These are phyloP conservation scores for Nepenthes gracilis DNA, from an alignment of 148 eudicot species.

Conservation along the genomic window DNA sequence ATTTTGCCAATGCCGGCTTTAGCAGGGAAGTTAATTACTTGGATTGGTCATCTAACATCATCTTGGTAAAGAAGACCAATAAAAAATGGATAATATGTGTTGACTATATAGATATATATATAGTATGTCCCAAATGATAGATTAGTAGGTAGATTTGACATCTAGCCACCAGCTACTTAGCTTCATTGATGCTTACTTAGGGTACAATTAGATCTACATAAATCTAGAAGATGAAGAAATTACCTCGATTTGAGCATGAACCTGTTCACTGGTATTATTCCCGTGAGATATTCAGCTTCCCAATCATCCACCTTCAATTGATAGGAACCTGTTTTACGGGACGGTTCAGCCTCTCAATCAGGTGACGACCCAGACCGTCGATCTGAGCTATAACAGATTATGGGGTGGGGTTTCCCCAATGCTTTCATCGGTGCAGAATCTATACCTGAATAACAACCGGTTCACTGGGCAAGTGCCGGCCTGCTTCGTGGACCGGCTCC, in stretches of 20 bases:
- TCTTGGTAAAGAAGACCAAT: too few relatives aligned
- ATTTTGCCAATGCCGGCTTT: too few relatives aligned
- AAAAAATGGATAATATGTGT: too few relatives aligned
- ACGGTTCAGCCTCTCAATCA: conserved; percentile 35
- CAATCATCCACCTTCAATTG: conserved; percentile 46
- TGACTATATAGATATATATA: too few relatives aligned
- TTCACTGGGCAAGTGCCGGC: conserved; percentile 66
- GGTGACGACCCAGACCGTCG: conserved; percentile 58
- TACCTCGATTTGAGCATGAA: conserved; percentile 64
- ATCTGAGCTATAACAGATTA: conserved; percentile 65
- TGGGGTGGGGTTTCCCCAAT: conserved; percentile 59
- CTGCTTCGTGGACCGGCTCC: conserved; percentile 50
- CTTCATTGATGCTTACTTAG: too few relatives aligned
- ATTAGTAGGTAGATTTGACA: too few relatives aligned
- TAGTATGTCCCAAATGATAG: too few relatives aligned
- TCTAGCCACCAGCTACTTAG: too few relatives aligned
- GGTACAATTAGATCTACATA: too few relatives aligned
- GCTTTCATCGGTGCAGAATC: conserved; percentile 59
- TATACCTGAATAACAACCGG: conserved; percentile 72
- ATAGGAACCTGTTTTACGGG: conserved; percentile 60
- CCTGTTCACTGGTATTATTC: conserved; percentile 68
- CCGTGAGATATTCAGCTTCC: conserved; percentile 34
- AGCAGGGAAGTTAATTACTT: too few relatives aligned
- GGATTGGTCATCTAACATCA: too few relatives aligned
- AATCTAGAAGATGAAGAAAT: neutral